Conservation (phyloP, 2,329 filamentous ascomycete genomes). For the Microcyclosporella mali region DNA sequence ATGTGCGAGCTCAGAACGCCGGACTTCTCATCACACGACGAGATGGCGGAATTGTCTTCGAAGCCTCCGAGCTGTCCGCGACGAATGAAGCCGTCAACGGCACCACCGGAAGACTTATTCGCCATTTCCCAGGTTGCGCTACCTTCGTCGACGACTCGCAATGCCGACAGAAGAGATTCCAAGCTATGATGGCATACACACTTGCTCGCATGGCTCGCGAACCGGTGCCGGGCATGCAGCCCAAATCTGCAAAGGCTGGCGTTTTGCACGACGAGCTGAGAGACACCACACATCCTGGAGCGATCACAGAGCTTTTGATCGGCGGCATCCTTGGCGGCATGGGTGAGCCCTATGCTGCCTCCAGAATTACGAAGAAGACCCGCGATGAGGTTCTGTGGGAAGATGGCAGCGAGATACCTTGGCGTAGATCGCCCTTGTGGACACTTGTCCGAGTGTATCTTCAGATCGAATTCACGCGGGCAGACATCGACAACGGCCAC, state of each 20-base stretch:
- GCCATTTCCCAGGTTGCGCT: slow-evolving; percentile 56
- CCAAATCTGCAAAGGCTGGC: slow-evolving; percentile 44
- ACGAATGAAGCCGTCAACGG: slow-evolving; percentile 48
- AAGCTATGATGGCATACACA: slow-evolving; percentile 9
- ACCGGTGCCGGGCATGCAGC: slow-evolving; percentile 14
- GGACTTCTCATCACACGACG: slow-evolving; percentile 19
- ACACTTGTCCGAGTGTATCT: slow-evolving; percentile 55
- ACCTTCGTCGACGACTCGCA: slow-evolving; percentile 30
- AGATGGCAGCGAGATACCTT: slow-evolving; percentile 44
- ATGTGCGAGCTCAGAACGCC: slow-evolving; percentile 20
- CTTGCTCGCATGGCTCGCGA: slow-evolving; percentile 17
- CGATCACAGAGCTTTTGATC: slow-evolving; percentile 54
- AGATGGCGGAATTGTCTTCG: slow-evolving; percentile 41
- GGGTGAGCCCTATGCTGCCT: not conserved
- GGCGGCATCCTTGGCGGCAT: slow-evolving; percentile 13
- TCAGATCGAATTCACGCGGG: slow-evolving; percentile 44
- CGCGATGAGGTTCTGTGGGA: slow-evolving; percentile 55
- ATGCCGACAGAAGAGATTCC: slow-evolving; percentile 27
- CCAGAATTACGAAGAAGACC: slow-evolving; percentile 49
- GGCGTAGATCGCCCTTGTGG: slow-evolving; percentile 59
- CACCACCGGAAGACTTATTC: slow-evolving; percentile 47
- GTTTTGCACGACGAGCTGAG: slow-evolving; percentile 48
- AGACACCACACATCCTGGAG: slow-evolving; percentile 51
- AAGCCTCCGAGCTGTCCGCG: slow-evolving; percentile 57
- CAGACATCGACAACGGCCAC: not conserved